Base-by-base conservation (phyloP, 2,329 filamentous ascomycete species). In the Capronia epimyces region DNA sequence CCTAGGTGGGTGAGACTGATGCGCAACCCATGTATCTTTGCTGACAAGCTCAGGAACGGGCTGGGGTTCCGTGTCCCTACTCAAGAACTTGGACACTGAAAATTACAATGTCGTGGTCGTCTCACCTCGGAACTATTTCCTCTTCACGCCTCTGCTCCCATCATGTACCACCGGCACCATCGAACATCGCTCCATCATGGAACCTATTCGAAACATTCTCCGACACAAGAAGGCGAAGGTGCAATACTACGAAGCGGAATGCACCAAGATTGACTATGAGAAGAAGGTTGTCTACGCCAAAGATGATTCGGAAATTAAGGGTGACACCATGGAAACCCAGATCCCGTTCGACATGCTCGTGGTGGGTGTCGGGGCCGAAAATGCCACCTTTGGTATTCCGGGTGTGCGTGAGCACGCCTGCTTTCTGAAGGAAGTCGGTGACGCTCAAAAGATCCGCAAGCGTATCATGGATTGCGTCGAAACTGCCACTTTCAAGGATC, bases 401-500 rank as follows among this genome's bases (percentile, higher is more conserved):
- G 93, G 93, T 70, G 93, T 98, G 50, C 84, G 83, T 62, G 93
- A 98, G 73, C 76, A 98, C 77, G 91, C 88, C 63, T 95, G 90
- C 76, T 98, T 98, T 81, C 75, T 98, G 68, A 98, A 98, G 80
- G 94, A 98, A 75, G 95, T 98, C 66, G 83, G 80, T 60, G 94
- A 98, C 69, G 93, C 93, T 51, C 93, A 98, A 74, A 81, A 82
- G 66, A 98, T 98, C 68, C 89, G 93, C 67, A 96, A 91, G 79
- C 89, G 89, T 73, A 96, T 98, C 72, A 98, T 98, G 93, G 93
- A 98, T 75, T 98, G 93, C 70, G 90, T 95, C 63, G 93, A 98
- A 76, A 96, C 91, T 29, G 93, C 93, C 46, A 91, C 89, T 56
- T 96, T 98, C 84, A 97, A 97, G 81, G 91, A 89, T 67, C 93